Conservation (phyloP, 371 early-diverging fungal genomes). For the Chytridium lagenaria region DNA sequence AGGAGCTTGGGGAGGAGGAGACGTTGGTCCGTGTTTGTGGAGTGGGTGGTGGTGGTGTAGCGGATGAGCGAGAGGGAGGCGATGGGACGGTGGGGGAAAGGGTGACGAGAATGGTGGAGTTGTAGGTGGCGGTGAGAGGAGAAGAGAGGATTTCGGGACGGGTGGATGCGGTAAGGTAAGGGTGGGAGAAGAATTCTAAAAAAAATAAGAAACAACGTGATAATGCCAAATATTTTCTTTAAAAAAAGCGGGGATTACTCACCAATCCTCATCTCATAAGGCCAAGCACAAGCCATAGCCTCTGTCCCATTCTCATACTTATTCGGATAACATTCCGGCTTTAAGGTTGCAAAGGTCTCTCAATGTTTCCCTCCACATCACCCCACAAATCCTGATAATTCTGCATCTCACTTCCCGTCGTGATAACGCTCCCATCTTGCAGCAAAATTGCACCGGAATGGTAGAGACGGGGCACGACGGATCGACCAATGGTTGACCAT, state of each 20-base stretch:
- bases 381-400: constrained; percentile 37
- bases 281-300: constrained; percentile 13
- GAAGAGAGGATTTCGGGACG: constrained; percentile 22
- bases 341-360: not conserved
- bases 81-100: constrained; percentile 18
- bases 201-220: not conserved
- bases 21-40: constrained; percentile 52
- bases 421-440: constrained; percentile 41
- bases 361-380: constrained; percentile 11
- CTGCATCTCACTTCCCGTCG: constrained; percentile 46
- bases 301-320: not conserved
- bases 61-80: constrained; percentile 39
- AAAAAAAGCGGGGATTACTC: not conserved
- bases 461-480: constrained; percentile 40
- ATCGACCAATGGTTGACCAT: constrained; percentile 33
- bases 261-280: constrained; percentile 33
- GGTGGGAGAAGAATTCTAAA: not conserved
- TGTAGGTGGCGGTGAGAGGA: constrained; percentile 32
- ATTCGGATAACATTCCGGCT: constrained; percentile 25
- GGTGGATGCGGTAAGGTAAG: not conserved
- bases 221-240: not conserved
- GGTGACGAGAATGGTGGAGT: constrained; percentile 26
- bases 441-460: constrained; percentile 45
- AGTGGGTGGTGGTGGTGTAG: constrained; percentile 51
- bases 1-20: constrained; percentile 47